These are phyloP conservation scores for Panaeolus papilionaceus DNA, from an alignment of 768 basidiomycete genomes.

Conservation along the genomic window DNA sequence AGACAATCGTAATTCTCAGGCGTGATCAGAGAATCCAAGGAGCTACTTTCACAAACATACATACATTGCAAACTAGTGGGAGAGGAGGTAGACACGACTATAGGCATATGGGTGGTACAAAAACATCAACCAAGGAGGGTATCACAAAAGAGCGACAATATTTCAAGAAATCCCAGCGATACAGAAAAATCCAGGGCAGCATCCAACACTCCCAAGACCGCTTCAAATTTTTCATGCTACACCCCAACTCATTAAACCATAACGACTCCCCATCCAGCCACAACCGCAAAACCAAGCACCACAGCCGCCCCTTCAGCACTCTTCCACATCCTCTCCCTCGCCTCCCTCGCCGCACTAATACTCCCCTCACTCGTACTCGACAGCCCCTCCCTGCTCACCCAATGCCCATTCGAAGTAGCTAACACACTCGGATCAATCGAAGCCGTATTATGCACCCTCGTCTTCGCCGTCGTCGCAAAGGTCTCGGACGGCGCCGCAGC, in stretches of 20 bases:
- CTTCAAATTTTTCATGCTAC: not conserved
- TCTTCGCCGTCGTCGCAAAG: constrained; percentile 58
- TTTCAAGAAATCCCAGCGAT: too few species aligned
- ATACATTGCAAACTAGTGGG: too few species aligned
- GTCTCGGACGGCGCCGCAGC: constrained; percentile 43
- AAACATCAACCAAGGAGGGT: too few species aligned
- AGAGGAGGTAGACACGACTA: too few species aligned
- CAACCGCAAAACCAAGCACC: not conserved
- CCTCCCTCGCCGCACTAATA: constrained; percentile 20
- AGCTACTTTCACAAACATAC: too few species aligned
- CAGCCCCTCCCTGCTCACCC: constrained; percentile 32
- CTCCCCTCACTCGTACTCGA: constrained; percentile 49
- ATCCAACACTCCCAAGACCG: too few species aligned
- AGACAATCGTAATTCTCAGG: too few species aligned
- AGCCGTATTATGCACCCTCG: constrained; percentile 56
- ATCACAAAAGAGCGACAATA: too few species aligned
- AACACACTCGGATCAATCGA: constrained; percentile 61
- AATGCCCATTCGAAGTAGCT: constrained; percentile 68
- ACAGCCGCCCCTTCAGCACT: not conserved
- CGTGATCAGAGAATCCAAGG: too few species aligned
- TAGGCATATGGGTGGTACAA: too few species aligned
- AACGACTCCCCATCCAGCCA: not conserved
- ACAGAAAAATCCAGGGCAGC: too few species aligned
- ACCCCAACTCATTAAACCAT: not conserved
- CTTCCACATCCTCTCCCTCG: constrained; percentile 18